A percentile compares a stretch with the other conserved stretches of the same genome.
Conservation (phyloP, 352 stramenopile species). For the Proteromonas lacertae region DNA sequence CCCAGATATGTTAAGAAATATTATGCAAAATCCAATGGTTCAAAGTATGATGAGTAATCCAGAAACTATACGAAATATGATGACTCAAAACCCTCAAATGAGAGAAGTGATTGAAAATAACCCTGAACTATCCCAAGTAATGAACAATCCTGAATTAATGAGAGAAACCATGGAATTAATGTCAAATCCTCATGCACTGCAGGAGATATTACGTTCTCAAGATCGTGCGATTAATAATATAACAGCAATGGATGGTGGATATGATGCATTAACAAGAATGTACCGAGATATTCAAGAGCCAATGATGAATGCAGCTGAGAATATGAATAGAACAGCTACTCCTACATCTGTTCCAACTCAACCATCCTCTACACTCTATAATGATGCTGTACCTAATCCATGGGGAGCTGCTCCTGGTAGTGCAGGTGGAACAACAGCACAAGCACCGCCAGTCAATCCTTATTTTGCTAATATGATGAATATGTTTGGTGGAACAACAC, state of each 20-base stretch:
- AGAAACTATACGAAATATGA: slow-evolving; percentile 60
- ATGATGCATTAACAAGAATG: slow-evolving; percentile 69
- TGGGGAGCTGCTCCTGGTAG: slow-evolving; percentile 11
- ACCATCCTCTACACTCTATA: slow-evolving; percentile 1
- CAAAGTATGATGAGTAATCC: slow-evolving; percentile 69
- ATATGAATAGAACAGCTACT: background rate
- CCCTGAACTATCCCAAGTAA: slow-evolving; percentile 64
- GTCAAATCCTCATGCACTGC: slow-evolving; percentile 66
- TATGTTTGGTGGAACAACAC: background rate
- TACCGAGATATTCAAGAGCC: slow-evolving; percentile 64
- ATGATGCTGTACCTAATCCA: slow-evolving; percentile 20
- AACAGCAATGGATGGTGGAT: slow-evolving; percentile 78
- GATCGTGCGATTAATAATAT: slow-evolving; percentile 82
- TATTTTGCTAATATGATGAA: background rate
- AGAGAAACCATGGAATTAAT: slow-evolving; percentile 77
- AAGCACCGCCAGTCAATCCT: too few relatives aligned
- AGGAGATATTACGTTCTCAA: slow-evolving; percentile 79
- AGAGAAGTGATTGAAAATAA: slow-evolving; percentile 59
- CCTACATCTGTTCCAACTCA: background rate
- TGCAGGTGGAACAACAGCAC: background rate
- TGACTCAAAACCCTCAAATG: slow-evolving; percentile 53
- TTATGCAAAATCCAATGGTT: slow-evolving; percentile 52
- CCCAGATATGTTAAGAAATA: slow-evolving; percentile 37
- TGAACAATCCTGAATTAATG: slow-evolving; percentile 63
- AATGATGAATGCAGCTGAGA: slow-evolving; percentile 48